Evolutionary conservation across 345 rosid species (phyloP).

Genomic region (Boechera retrofracta): DNA sequence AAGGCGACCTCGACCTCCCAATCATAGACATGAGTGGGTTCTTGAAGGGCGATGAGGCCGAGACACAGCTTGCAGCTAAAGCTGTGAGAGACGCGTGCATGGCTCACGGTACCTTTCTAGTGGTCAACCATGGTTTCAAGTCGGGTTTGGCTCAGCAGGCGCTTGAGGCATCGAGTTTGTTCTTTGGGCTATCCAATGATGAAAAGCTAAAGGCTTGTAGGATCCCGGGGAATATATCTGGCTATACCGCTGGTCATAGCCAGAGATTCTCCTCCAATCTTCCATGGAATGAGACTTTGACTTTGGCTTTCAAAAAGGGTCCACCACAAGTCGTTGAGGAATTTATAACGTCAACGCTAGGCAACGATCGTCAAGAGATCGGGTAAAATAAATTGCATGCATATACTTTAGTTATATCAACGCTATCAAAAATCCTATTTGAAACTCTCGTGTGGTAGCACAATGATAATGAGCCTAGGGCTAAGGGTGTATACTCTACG

Average conservation of each 20-base stretch:
- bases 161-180: conserved; percentile 33
- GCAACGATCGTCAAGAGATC: conserved; percentile 45
- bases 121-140: conserved; percentile 65
- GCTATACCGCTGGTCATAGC: conserved; percentile 55
- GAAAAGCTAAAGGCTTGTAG: conserved; percentile 46
- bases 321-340: conserved; percentile 41
- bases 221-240: conserved; percentile 44
- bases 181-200: conserved; percentile 48
- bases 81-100: conserved; percentile 54
- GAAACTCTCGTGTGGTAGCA: background rate
- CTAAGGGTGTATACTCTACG: background rate
- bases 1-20: conserved; percentile 53
- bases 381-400: conserved; percentile 47
- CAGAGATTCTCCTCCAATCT: conserved; percentile 58
- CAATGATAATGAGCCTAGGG: background rate
- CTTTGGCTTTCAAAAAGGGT: conserved; percentile 43
- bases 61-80: conserved; percentile 42
- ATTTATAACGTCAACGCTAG: conserved; percentile 47
- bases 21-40: conserved; percentile 56
- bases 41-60: conserved; percentile 49
- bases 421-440: background rate
- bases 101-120: conserved; percentile 70
- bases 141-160: conserved; percentile 47
- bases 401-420: background rate
- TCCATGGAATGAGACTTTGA: conserved; percentile 76